Percentiles rank a stretch among this genome's conserved stretches.
phyloP scores from a whole-genome alignment of 345 rosid species.

The Arabidopsis thaliana region TAIR10.1 NC_003070.9:9170001-9170500 shows the following conservation, averaged over 20 bases:
- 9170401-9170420: conserved; percentile 52
- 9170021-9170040: background rate
- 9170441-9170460: conserved; percentile 58
- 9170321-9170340: background rate
- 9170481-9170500: conserved; percentile 61
- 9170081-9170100: background rate
- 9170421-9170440: conserved; percentile 57
- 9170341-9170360: conserved; percentile 21
- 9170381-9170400: conserved; percentile 55
- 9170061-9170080: background rate
- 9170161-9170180: background rate
- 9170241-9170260: too few relatives aligned
- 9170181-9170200: background rate
- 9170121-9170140: background rate
- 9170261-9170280: conserved; percentile 2
- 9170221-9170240: too few relatives aligned
- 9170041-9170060: background rate
- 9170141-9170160: background rate
- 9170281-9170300: background rate
- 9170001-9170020: conserved; percentile 40
- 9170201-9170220: background rate
- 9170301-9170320: background rate
- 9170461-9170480: conserved; percentile 43
- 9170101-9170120: background rate
- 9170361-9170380: conserved; percentile 54